Conservation (phyloP, 306 rosid genomes). For the Hylodesmum podocarpum region DNA sequence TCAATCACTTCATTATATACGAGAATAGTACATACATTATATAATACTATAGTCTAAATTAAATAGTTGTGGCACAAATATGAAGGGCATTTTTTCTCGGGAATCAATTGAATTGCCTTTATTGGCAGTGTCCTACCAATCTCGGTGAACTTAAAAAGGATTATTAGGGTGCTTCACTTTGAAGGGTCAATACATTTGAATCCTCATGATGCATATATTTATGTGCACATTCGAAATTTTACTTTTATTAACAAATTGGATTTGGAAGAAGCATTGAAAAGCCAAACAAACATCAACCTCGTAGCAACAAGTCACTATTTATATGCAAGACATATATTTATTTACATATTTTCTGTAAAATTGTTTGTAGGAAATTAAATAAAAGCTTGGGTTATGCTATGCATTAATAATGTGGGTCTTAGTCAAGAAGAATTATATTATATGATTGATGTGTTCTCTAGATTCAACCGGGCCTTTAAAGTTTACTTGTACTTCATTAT, state of each 20-base stretch:
- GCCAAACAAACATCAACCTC: background rate
- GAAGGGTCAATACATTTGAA: conserved; percentile 28
- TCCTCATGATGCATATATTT: conserved; percentile 12
- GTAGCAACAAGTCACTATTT: background rate
- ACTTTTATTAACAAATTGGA: background rate
- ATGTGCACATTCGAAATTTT: conserved; percentile 17
- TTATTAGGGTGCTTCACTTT: conserved; percentile 23
- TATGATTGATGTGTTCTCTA: background rate
- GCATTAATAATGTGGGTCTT: background rate
- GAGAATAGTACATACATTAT: background rate
- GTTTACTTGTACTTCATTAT: background rate
- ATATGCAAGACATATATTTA: background rate
- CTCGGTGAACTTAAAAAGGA: conserved; percentile 25
- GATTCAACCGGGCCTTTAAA: conserved; percentile 6
- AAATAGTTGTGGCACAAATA: conserved; percentile 23
- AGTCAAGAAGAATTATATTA: background rate
- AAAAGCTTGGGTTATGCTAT: background rate
- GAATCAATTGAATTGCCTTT: conserved; percentile 35
- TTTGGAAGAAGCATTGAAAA: background rate
- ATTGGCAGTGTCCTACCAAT: conserved; percentile 22
- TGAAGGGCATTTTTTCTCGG: conserved; percentile 25
- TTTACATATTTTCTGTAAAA: background rate
- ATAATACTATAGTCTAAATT: background rate
- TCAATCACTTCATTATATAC: background rate
- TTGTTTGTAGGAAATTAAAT: background rate